A percentile compares a stretch with the other conserved stretches of the same genome.
Conservation (phyloP, 495 filamentous ascomycete species). For the Letharia columbiana region DNA sequence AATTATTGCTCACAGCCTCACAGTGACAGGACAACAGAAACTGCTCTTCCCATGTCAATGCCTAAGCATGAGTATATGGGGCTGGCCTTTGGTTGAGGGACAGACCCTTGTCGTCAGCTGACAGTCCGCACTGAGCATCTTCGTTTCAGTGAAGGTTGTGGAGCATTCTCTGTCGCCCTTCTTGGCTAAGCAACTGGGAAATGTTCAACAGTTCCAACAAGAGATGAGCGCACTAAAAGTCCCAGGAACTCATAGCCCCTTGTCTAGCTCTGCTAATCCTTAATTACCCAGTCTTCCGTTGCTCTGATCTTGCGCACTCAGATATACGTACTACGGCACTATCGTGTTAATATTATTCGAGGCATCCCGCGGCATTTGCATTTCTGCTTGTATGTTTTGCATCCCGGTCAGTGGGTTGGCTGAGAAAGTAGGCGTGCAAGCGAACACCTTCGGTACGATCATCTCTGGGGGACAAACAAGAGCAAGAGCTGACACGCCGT, state of each 20-base stretch:
- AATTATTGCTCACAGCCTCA: neutral
- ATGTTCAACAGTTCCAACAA: neutral
- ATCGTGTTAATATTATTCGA: neutral
- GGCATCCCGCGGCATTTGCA: neutral
- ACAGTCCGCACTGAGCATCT: neutral
- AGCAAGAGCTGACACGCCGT: neutral
- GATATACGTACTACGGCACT: neutral
- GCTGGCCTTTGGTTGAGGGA: neutral
- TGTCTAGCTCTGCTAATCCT: slow-evolving; percentile 8
- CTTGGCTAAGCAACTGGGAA: neutral
- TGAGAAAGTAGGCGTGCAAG: neutral
- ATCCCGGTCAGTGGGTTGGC: neutral
- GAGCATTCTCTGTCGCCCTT: neutral
- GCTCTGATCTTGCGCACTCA: neutral
- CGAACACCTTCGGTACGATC: neutral
- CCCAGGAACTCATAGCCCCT: slow-evolving; percentile 6
- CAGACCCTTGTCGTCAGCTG: neutral
- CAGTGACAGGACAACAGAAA: neutral
- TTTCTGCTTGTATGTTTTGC: neutral
- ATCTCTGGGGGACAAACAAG: neutral
- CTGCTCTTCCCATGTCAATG: neutral
- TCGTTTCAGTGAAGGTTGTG: neutral
- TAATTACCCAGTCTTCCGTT: neutral
- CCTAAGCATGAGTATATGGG: neutral
- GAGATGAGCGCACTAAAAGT: slow-evolving; percentile 2